A percentile compares a stretch with the other conserved stretches of the same genome.
Conservation (phyloP, 1,284 basidiomycete species). For the Sporisorium sorghi region DNA sequence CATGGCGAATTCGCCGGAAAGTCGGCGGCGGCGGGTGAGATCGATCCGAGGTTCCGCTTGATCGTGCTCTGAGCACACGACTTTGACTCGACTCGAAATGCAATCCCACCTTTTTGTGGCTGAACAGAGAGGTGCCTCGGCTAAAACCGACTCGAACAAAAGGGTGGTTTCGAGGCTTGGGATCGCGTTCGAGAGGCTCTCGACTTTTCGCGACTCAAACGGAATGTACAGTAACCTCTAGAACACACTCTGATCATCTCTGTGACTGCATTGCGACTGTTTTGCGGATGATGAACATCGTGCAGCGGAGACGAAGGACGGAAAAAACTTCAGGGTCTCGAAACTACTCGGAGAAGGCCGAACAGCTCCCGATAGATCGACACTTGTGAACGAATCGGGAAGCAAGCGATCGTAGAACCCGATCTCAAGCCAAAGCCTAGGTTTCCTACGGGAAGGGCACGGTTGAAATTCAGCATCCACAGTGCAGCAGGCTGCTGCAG, state of each 20-base stretch:
- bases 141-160: not conserved
- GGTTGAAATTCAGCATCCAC: slow-evolving; percentile 5
- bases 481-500: slow-evolving; percentile 12
- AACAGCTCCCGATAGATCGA: too few relatives aligned
- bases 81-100: too few relatives aligned
- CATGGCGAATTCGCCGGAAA: slow-evolving; percentile 1
- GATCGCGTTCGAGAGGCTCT: not conserved
- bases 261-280: too few relatives aligned
- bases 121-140: not conserved
- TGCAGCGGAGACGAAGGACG: not conserved
- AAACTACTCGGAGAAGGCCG: slow-evolving; percentile 5
- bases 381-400: too few relatives aligned
- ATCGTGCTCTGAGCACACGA: not conserved
- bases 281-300: not conserved
- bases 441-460: not conserved
- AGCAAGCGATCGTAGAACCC: not conserved
- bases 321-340: not conserved
- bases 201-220: not conserved
- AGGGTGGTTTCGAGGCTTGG: not conserved
- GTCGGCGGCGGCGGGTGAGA: not conserved
- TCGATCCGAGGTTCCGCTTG: not conserved
- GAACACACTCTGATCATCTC: too few relatives aligned
- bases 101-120: not conserved
- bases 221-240: too few relatives aligned
- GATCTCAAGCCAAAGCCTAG: not conserved